Evolutionary conservation across 2,329 filamentous ascomycete species (phyloP).

Genomic region (Neopestalotiopsis clavispora): DNA sequence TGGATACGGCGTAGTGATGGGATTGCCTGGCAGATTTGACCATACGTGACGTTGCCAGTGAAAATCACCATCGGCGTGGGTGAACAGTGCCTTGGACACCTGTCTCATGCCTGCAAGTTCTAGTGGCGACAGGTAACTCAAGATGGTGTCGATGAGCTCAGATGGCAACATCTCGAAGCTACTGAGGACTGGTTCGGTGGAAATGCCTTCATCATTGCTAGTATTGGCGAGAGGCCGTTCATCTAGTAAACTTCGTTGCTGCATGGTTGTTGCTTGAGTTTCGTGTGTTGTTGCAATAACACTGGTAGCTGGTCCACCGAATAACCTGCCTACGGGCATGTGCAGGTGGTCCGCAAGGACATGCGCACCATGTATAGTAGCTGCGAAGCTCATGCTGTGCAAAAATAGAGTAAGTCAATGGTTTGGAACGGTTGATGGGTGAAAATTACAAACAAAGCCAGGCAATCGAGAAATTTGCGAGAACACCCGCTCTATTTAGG

Average conservation of each 20-base stretch:
- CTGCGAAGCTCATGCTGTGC: not conserved
- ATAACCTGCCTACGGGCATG: not conserved
- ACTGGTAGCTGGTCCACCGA: not conserved
- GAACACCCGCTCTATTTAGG: not conserved
- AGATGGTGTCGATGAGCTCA: constrained; percentile 76
- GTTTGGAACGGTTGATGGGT: not conserved
- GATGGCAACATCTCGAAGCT: constrained; percentile 65
- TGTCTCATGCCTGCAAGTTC: constrained; percentile 66
- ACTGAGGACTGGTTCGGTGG: constrained; percentile 13
- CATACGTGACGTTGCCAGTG: constrained; percentile 77
- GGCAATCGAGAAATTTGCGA: not conserved
- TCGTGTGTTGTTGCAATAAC: not conserved
- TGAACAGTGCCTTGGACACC: constrained; percentile 66
- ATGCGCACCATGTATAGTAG: not conserved
- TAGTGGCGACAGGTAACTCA: constrained; percentile 66
- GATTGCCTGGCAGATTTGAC: constrained; percentile 63
- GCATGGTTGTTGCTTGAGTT: not conserved
- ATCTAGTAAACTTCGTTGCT: not conserved
- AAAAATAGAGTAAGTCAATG: not conserved
- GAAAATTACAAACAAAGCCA: not conserved
- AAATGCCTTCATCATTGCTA: not conserved
- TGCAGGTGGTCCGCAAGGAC: not conserved
- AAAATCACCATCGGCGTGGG: constrained; percentile 66
- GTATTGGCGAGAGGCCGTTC: not conserved
- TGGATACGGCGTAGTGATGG: constrained; percentile 60